Evolutionary conservation across 2,329 filamentous ascomycete species (phyloP).

Genomic region (Colletotrichum sp.): DNA sequence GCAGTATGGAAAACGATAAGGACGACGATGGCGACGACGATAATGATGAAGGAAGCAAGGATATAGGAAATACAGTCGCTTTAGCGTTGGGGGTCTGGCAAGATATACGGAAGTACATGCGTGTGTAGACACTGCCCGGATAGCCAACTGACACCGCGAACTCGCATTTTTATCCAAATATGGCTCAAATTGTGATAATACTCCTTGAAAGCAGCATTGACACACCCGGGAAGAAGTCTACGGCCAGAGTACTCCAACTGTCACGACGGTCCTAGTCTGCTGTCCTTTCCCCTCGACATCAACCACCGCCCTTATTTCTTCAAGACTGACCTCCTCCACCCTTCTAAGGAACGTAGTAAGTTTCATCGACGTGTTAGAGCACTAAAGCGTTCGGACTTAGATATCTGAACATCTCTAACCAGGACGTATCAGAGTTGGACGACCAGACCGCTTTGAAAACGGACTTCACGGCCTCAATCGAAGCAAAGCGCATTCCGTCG

Average conservation of each 20-base stretch:
- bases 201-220: neutral
- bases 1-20: no score
- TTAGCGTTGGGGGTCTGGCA: no score
- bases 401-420: neutral
- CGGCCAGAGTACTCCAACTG: neutral
- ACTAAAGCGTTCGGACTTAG: neutral
- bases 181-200: neutral
- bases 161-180: neutral
- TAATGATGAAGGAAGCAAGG: no score
- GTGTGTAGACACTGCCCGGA: no score
- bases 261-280: neutral
- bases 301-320: neutral
- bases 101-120: no score
- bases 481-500: conserved; percentile 36
- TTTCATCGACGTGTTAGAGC: neutral
- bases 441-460: neutral
- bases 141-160: no score
- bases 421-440: neutral
- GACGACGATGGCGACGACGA: no score
- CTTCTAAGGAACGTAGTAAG: neutral
- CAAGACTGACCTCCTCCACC: neutral
- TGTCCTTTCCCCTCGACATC: neutral
- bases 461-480: conserved; percentile 34
- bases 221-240: neutral
- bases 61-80: no score